Evolutionary conservation across 148 eudicot species (phyloP), one percentile per base, ranked within the genome.

Genomic region (Vaccinium corymbosum): DNA sequence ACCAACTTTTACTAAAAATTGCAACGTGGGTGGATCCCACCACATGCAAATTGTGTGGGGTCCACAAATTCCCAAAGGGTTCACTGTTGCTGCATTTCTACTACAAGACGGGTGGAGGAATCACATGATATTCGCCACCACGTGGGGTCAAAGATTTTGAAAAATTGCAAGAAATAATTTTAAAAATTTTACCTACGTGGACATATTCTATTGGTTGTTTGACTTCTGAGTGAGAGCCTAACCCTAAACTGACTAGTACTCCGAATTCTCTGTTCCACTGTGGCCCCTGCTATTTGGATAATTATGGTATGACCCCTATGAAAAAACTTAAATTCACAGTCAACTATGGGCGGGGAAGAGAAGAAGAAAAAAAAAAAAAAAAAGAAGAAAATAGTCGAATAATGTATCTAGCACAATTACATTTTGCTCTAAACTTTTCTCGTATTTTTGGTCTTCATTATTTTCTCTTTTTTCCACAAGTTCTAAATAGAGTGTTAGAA

Each of bases 41-140:
- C 80, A 53, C 80, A 78, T 78, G 80, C 80, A 53, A 51, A 19
- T 13, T 13, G 10, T 27, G 56, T 49, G 80, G 80, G 35, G 57
- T 1, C 56, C 79, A 49, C 79, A 3, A 2, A 22, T 20, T n/a
- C 53, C 17, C n/a, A 1, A 76, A 27, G 32, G 74, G 38, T 10
- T 2, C 3, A 22, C 12, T 38, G 17, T 35, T 32, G 76, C 48
- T 71, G 19, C 42, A 29, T 71, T 29, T 2, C 72, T 12, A 38
- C 76, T 71, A 35, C 48, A 14, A 19, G 76, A 66, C 61, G 49
- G 76, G 55, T 50, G 61, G 42, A 35, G 82, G 57, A 10, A n/a
- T 48, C 57, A 50, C 83, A 51, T 11, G 56, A 82, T 82, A 53
- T 66, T 64, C 85, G 87, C 82, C 84, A 78, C 87, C 84, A 85